Evolutionary conservation across 768 basidiomycete genomes (phyloP).

Genomic region (Lyophyllum semitale): DNA sequence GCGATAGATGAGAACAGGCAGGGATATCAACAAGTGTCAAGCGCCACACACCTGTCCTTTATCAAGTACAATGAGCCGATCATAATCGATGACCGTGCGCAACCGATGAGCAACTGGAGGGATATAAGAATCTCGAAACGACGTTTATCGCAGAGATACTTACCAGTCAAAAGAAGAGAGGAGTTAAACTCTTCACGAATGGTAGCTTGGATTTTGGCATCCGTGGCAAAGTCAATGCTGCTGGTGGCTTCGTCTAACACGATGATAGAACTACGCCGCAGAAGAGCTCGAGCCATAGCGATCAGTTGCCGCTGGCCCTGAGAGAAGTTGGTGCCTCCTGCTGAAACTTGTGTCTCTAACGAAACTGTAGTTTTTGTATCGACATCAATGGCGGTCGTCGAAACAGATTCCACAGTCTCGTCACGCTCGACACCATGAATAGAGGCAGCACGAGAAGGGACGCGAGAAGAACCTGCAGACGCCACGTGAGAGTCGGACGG

Average conservation of each 20-base stretch:
- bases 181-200: constrained; percentile 84
- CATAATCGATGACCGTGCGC: constrained; percentile 80
- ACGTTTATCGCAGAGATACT: constrained; percentile 18
- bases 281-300: constrained; percentile 80
- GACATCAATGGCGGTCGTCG: constrained; percentile 51
- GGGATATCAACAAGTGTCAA: background rate
- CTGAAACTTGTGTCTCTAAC: constrained; percentile 78
- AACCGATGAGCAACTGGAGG: constrained; percentile 69
- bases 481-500: constrained; percentile 49
- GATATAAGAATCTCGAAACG: constrained; percentile 1
- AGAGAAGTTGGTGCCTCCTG: constrained; percentile 89
- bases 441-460: constrained; percentile 44
- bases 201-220: constrained; percentile 86
- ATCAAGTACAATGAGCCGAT: constrained; percentile 79
- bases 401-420: constrained; percentile 39
- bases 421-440: constrained; percentile 38
- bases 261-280: constrained; percentile 72
- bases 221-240: constrained; percentile 86
- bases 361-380: constrained; percentile 60
- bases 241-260: constrained; percentile 85
- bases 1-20: background rate
- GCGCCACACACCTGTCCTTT: constrained; percentile 55
- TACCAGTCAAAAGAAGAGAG: constrained; percentile 73
- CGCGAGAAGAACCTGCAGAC: constrained; percentile 49
- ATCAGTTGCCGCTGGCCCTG: constrained; percentile 90